phyloP scores from a whole-genome alignment of 306 rosid genomes.

The Sophora flavescens region DNA sequence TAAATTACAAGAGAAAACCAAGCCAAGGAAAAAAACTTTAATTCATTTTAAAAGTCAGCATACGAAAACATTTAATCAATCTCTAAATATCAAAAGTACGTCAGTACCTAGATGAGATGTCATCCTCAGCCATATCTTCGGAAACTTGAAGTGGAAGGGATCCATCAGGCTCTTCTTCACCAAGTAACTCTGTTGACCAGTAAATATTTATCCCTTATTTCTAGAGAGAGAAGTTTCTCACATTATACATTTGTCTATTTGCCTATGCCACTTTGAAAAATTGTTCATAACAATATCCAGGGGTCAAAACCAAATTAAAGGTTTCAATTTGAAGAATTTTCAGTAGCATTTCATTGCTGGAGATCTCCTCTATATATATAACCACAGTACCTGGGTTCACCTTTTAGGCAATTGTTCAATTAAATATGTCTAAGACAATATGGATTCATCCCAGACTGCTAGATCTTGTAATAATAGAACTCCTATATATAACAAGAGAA shows the following conservation, averaged over 20 bases:
- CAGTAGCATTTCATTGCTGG: neutral
- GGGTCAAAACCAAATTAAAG: constrained; percentile 37
- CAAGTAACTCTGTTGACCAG: constrained; percentile 67
- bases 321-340: neutral
- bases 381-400: constrained; percentile 20
- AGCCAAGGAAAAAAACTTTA: constrained; percentile 25
- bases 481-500: neutral
- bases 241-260: constrained; percentile 13
- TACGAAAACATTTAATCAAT: constrained; percentile 21
- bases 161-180: constrained; percentile 77
- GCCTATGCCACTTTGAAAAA: constrained; percentile 27
- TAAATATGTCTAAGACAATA: constrained; percentile 28
- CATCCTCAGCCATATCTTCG: constrained; percentile 84
- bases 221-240: constrained; percentile 21
- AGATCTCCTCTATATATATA: neutral
- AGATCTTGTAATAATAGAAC: constrained; percentile 17
- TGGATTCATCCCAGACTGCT: constrained; percentile 1
- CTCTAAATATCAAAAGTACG: constrained; percentile 25
- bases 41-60: constrained; percentile 18
- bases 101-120: constrained; percentile 80
- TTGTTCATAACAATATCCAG: constrained; percentile 17
- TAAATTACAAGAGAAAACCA: neutral
- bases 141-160: constrained; percentile 79
- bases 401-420: constrained; percentile 8
- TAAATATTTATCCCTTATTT: constrained; percentile 39